Evolutionary conservation across 228 moss, liverwort and hornwort genomes (phyloP).

Genomic region (Sphagnum magellanicum): DNA sequence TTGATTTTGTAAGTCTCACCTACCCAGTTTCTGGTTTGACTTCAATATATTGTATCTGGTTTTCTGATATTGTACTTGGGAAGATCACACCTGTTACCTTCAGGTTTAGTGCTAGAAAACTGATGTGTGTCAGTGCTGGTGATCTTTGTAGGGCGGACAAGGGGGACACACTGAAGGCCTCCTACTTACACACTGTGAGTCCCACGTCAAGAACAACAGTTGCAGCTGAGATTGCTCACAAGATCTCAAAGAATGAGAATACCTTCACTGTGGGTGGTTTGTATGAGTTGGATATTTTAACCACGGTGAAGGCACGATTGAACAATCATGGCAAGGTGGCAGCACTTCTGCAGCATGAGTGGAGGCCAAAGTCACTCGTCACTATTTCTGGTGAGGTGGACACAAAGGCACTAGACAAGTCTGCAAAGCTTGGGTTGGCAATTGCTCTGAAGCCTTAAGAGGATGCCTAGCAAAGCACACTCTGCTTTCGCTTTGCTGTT

Average conservation of each 20-base stretch:
- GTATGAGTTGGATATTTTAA: slow-evolving; percentile 89
- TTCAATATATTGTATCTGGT: neutral
- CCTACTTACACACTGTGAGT: slow-evolving; percentile 84
- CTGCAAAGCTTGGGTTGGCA: slow-evolving; percentile 91
- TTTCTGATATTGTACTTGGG: too few species aligned
- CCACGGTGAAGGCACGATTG: slow-evolving; percentile 84
- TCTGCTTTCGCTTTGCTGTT: slow-evolving; percentile 10
- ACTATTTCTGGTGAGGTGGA: slow-evolving; percentile 93
- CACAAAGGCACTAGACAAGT: slow-evolving; percentile 91
- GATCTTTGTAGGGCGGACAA: slow-evolving; percentile 64
- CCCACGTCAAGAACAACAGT: slow-evolving; percentile 85
- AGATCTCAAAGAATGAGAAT: slow-evolving; percentile 98
- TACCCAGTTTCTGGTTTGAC: neutral
- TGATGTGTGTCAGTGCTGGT: too few species aligned
- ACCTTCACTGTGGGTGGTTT: slow-evolving; percentile 98
- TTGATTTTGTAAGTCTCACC: slow-evolving; percentile 33
- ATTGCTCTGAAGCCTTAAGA: slow-evolving; percentile 85
- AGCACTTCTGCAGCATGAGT: slow-evolving; percentile 86
- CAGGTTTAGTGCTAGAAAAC: too few species aligned
- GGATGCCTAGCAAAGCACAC: slow-evolving; percentile 7
- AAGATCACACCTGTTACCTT: too few species aligned
- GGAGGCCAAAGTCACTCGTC: slow-evolving; percentile 92
- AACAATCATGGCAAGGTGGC: slow-evolving; percentile 98
- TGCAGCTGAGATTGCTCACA: slow-evolving; percentile 94
- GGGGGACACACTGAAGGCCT: slow-evolving; percentile 91